These are phyloP conservation scores for Podila epicladia DNA, from an alignment of 192 early-diverging fungal genomes.

Conservation along the genomic window DNA sequence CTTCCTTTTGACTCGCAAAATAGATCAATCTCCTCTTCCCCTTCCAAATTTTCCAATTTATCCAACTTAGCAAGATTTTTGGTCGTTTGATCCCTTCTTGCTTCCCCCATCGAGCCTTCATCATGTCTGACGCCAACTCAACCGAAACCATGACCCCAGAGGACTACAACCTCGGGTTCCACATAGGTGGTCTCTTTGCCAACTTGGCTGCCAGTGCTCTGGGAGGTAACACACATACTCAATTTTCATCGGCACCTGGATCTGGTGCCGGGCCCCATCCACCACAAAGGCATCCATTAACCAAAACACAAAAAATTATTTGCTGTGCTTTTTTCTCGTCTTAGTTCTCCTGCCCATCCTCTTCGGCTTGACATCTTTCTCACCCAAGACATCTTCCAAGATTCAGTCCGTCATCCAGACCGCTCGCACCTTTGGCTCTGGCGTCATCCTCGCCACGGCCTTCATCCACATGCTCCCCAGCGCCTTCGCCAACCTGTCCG, in stretches of 20 bases:
- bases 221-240: constrained; percentile 13
- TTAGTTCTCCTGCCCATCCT: constrained; percentile 33
- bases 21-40: too few species aligned
- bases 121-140: neutral
- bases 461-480: constrained; percentile 81
- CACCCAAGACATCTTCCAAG: constrained; percentile 1
- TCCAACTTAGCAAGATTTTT: too few species aligned
- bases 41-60: too few species aligned
- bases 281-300: too few species aligned
- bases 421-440: constrained; percentile 70
- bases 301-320: neutral
- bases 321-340: too few species aligned
- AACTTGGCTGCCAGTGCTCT: constrained; percentile 36
- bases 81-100: too few species aligned
- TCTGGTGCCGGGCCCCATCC: neutral
- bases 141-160: neutral
- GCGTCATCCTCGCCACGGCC: constrained; percentile 79
- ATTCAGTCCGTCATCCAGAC: constrained; percentile 47
- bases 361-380: constrained; percentile 23
- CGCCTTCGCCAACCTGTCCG: constrained; percentile 55
- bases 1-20: too few species aligned
- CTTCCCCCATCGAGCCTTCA: too few species aligned
- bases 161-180: constrained; percentile 27
- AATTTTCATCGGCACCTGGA: neutral
- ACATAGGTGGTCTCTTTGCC: constrained; percentile 42